Percentiles rank a stretch among this genome's conserved stretches.
Evolutionary conservation across 805 yeast species (phyloP).

Genomic region (Starmerella floris): DNA sequence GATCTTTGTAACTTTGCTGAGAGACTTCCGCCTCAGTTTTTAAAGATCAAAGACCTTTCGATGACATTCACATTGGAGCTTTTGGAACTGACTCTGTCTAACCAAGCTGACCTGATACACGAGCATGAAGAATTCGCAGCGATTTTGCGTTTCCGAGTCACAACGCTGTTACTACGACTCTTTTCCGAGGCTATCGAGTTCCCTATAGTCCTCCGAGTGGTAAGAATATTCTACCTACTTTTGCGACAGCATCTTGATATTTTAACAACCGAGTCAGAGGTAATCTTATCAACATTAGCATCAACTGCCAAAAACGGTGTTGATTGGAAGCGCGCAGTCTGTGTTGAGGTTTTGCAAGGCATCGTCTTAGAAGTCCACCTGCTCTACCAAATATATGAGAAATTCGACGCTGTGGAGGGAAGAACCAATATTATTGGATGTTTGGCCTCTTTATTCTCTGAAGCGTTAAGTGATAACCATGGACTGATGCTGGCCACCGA

Average conservation of each 20-base stretch:
- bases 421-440: slow-evolving; percentile 10
- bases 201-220: slow-evolving; percentile 58
- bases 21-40: slow-evolving; percentile 40
- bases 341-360: slow-evolving; percentile 57
- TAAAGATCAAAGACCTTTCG: slow-evolving; percentile 41
- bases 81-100: slow-evolving; percentile 61
- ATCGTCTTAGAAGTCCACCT: slow-evolving; percentile 44
- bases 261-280: slow-evolving; percentile 67
- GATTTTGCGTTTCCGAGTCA: slow-evolving; percentile 51
- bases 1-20: slow-evolving; percentile 63
- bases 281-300: slow-evolving; percentile 58
- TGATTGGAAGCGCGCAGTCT: slow-evolving; percentile 59
- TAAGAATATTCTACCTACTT: slow-evolving; percentile 54
- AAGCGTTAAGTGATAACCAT: slow-evolving; percentile 6
- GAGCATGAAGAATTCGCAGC: slow-evolving; percentile 51
- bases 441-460: slow-evolving; percentile 10
- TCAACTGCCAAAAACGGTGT: slow-evolving; percentile 44
- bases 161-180: slow-evolving; percentile 61
- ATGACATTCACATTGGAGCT: slow-evolving; percentile 68
- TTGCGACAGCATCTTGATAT: slow-evolving; percentile 47
- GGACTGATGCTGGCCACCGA: slow-evolving; percentile 13
- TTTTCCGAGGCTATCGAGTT: slow-evolving; percentile 47
- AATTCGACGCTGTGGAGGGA: slow-evolving; percentile 45
- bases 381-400: slow-evolving; percentile 40
- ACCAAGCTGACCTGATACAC: slow-evolving; percentile 45